Base-by-base conservation (phyloP, 2,329 filamentous ascomycete species). In the Fusarium oxysporum region DNA sequence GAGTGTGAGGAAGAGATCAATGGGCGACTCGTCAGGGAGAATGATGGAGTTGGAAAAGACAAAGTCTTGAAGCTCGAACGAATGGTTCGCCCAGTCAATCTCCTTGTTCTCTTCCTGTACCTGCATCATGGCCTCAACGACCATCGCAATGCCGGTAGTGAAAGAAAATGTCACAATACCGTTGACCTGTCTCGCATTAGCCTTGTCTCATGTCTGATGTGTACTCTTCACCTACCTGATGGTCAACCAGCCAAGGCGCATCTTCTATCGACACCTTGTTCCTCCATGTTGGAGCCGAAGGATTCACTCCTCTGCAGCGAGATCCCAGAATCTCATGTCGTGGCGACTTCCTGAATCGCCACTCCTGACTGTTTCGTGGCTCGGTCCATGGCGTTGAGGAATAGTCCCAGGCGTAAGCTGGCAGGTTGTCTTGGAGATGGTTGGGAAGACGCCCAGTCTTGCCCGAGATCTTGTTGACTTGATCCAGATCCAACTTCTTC, bases 21-120 rank as follows among this genome's bases (percentile, higher is more conserved):
- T 76, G 1, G 59, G 68, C 2, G 55, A 30, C 8, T 76, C 73
- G 11, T 76, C 73, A 21, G 73, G 73, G 55, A 76, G 73, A 50
- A 76, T 76, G n/a, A 76, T 76, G 1, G 73, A 76, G 51, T 76
- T 76, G 8, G 73, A 76, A 53, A 76, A 76, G 58, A 76, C 61
- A 61, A 76, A 76, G 35, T 76, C 73, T 59, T 76, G 60, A 23
- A 76, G 63, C 41, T 76, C 71, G 19, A 76, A 73, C 13, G 69
- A 73, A 62, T 57, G 64, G 9, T 56, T 68, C 30, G 61, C 13
- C 73, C 73, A 76, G 32, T 75, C 55, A 59, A 69, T n/a, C 48
- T 73, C 68, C n/a, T 68, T 74, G 21, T 6, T 56, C 61, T 76
- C 73, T 44, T 76, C 73, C 28, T 76, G 57, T 12, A 76, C 44